Percentiles rank a stretch among this genome's conserved stretches.
Conservation (phyloP, 495 filamentous ascomycete species). For the Penicillium ochrochloron region DNA sequence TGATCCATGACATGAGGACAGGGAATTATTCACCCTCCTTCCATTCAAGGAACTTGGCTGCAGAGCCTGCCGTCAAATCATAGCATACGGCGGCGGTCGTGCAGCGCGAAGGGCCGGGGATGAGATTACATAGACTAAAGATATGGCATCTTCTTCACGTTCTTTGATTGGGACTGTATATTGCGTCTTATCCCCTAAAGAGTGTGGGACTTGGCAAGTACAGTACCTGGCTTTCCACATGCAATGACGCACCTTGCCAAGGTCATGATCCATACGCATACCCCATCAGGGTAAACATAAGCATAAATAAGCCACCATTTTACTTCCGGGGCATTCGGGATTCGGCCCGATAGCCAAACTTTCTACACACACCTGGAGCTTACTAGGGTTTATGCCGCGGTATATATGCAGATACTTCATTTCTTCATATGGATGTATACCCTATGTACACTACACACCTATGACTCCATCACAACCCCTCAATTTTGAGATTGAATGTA, state of each 20-base stretch:
- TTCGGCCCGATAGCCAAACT: not conserved
- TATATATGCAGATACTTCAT: not conserved
- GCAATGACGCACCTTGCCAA: not conserved
- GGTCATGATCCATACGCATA: not conserved
- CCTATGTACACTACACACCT: not conserved
- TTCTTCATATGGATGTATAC: not conserved
- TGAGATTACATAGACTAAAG: slow-evolving; percentile 16
- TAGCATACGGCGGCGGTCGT: slow-evolving; percentile 11
- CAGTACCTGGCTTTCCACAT: not conserved
- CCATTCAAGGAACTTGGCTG: not conserved
- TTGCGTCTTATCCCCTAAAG: not conserved
- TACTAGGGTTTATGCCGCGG: not conserved
- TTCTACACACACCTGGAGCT: not conserved
- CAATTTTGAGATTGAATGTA: not conserved
- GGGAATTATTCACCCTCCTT: not conserved
- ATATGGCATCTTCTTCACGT: not conserved
- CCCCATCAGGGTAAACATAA: not conserved
- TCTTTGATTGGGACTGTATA: not conserved
- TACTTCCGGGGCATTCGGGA: not conserved
- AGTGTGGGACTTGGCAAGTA: not conserved
- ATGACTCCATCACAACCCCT: not conserved
- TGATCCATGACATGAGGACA: not conserved
- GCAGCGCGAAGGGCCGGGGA: not conserved
- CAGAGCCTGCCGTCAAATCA: slow-evolving; percentile 13
- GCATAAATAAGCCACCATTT: not conserved